A percentile compares a stretch with the other conserved stretches of the same genome.
phyloP scores from a whole-genome alignment of 352 stramenopile species.

The Phytopythium mirpurense region DNA sequence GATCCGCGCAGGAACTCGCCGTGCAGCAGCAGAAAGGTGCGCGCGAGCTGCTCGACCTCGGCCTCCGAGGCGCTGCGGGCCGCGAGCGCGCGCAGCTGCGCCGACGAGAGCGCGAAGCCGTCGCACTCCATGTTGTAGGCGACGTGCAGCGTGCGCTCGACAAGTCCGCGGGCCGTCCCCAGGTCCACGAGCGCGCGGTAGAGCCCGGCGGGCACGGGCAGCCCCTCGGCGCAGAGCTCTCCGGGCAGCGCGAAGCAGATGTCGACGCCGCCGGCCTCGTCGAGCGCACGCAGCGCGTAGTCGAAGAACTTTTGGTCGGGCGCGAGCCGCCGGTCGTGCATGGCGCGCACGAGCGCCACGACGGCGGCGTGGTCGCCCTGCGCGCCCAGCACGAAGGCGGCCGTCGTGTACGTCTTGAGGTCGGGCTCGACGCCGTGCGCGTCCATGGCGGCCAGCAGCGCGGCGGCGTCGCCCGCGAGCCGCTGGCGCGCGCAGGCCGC shows the following conservation, averaged over 20 bases:
- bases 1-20: slow-evolving; percentile 13
- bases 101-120: slow-evolving; percentile 41
- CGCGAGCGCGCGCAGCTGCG: slow-evolving; percentile 49
- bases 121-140: slow-evolving; percentile 86
- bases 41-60: slow-evolving; percentile 52
- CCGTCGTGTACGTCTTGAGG: slow-evolving; percentile 62
- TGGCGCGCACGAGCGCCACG: slow-evolving; percentile 38
- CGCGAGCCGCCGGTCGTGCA: slow-evolving; percentile 25
- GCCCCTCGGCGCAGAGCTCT: slow-evolving; percentile 31
- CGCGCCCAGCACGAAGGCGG: slow-evolving; percentile 56
- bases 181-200: slow-evolving; percentile 55
- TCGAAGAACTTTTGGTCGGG: slow-evolving; percentile 61
- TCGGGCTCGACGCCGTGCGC: slow-evolving; percentile 36
- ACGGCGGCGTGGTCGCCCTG: slow-evolving; percentile 48
- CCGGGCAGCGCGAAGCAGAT: slow-evolving; percentile 67
- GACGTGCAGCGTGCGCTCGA: slow-evolving; percentile 65
- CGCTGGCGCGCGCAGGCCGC: slow-evolving; percentile 59
- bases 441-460: slow-evolving; percentile 51
- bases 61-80: slow-evolving; percentile 30
- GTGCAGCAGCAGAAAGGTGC: slow-evolving; percentile 65
- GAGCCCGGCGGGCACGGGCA: slow-evolving; percentile 48
- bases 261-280: slow-evolving; percentile 56
- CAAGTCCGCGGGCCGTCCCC: slow-evolving; percentile 50
- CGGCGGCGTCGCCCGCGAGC: slow-evolving; percentile 45
- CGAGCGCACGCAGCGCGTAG: slow-evolving; percentile 51